Conservation (phyloP, 345 rosid genomes). For the Syzygium grande region DNA sequence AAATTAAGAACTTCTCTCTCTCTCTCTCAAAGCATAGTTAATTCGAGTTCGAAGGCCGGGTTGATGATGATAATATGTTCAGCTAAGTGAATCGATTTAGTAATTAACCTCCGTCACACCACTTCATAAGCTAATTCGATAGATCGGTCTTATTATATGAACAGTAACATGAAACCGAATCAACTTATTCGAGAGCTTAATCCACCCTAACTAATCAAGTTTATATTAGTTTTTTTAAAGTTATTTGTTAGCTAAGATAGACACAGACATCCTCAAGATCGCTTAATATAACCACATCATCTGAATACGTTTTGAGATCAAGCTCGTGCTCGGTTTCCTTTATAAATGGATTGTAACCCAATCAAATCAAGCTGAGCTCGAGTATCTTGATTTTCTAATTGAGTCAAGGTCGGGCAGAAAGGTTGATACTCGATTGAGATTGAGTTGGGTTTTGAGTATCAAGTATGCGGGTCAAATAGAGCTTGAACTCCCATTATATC, state of each 20-base stretch:
- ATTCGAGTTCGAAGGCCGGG: not conserved
- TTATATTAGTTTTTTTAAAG: too few species aligned
- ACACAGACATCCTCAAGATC: not conserved
- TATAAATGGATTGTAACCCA: not conserved
- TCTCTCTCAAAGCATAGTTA: not conserved
- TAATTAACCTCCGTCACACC: not conserved
- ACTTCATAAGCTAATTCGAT: not conserved
- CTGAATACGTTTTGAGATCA: not conserved
- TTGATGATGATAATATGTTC: not conserved
- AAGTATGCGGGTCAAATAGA: not conserved
- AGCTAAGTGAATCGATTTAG: not conserved
- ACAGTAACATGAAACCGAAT: not conserved
- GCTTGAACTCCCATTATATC: not conserved
- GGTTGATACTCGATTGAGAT: fast-evolving
- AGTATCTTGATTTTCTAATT: not conserved
- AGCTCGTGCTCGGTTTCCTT: not conserved
- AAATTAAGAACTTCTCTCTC: slow-evolving; percentile 17
- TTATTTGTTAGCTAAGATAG: not conserved
- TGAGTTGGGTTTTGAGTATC: not conserved
- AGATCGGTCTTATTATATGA: not conserved
- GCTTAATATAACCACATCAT: not conserved
- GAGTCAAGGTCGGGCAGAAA: not conserved
- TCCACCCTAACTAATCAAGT: not conserved
- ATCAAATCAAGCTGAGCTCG: not conserved
- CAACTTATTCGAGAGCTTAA: not conserved